A percentile compares a stretch with the other conserved stretches of the same genome.
Evolutionary conservation across 2,329 filamentous ascomycete genomes (phyloP).

Genomic region (Curvularia eragrostidis): DNA sequence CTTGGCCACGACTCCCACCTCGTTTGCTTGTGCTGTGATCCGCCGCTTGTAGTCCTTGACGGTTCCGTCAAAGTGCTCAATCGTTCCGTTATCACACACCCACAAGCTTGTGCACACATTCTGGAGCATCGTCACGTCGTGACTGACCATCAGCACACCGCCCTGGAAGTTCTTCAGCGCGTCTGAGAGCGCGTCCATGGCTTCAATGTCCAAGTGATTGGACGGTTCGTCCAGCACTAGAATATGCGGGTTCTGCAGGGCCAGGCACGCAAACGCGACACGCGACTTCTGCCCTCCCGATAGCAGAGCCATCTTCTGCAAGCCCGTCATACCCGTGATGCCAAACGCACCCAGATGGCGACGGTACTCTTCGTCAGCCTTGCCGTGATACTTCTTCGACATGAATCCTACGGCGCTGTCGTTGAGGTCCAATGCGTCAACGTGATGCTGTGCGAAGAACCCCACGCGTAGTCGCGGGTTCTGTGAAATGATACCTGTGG

Average conservation of each 20-base stretch:
- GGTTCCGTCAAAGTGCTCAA: conserved; percentile 94
- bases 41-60: conserved; percentile 98
- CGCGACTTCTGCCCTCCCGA: conserved; percentile 98
- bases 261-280: conserved; percentile 96
- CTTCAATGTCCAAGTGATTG: conserved; percentile 98
- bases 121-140: conserved; percentile 98
- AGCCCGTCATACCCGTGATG: conserved; percentile 89
- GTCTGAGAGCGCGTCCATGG: conserved; percentile 91
- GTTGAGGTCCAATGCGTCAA: conserved; percentile 91
- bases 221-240: conserved; percentile 97
- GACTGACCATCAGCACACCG: conserved; percentile 96
- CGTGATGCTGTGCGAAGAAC: conserved; percentile 98
- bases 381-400: conserved; percentile 88
- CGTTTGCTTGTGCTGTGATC: conserved; percentile 87
- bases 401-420: conserved; percentile 94
- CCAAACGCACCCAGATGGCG: conserved; percentile 87
- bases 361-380: conserved; percentile 94
- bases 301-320: conserved; percentile 92
- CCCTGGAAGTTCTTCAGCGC: conserved; percentile 88
- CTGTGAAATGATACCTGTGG: conserved; percentile 82
- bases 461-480: conserved; percentile 88
- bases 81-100: conserved; percentile 93
- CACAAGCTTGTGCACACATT: conserved; percentile 93
- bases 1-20: conserved; percentile 78
- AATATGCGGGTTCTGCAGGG: conserved; percentile 92